Percentiles rank a stretch among this genome's conserved stretches.
These are phyloP conservation scores for Heliocybe sulcata DNA, from an alignment of 1,284 basidiomycete species.

Conservation along the genomic window DNA sequence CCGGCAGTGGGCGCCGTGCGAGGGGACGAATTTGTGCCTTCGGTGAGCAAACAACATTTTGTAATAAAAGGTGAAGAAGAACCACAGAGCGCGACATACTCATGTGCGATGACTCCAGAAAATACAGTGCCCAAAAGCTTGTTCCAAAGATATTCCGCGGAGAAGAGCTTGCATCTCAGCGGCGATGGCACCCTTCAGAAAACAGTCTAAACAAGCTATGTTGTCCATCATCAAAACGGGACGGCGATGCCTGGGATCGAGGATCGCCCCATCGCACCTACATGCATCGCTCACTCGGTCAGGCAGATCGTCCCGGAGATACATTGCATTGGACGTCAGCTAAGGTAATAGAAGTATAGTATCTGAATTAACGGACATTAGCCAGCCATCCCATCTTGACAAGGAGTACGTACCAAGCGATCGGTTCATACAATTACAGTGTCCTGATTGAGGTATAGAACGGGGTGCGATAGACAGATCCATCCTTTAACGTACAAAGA, in stretches of 20 bases:
- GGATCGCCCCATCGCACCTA: not conserved
- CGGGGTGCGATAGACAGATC: not conserved
- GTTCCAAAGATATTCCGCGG: too few species aligned
- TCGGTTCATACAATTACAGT: not conserved
- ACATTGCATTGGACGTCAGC: too few species aligned
- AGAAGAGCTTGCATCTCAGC: not conserved
- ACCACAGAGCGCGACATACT: too few species aligned
- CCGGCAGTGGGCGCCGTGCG: too few species aligned
- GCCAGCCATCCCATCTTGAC: not conserved
- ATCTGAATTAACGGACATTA: not conserved
- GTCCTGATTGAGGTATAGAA: not conserved
- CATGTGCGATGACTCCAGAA: too few species aligned
- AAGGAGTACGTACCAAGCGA: not conserved
- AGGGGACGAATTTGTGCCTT: too few species aligned
- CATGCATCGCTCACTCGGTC: not conserved
- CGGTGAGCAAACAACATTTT: too few species aligned
- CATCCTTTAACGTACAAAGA: constrained; percentile 49
- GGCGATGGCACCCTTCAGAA: not conserved
- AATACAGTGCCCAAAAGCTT: too few species aligned
- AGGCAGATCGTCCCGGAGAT: not conserved
- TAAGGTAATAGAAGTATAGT: too few species aligned
- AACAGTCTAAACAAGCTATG: not conserved
- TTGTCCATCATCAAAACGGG: not conserved
- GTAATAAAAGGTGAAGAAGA: too few species aligned
- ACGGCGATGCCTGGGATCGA: not conserved